Conservation (phyloP, 176 grass and related monocot genomes). For the Bothriochloa decipiens region DNA sequence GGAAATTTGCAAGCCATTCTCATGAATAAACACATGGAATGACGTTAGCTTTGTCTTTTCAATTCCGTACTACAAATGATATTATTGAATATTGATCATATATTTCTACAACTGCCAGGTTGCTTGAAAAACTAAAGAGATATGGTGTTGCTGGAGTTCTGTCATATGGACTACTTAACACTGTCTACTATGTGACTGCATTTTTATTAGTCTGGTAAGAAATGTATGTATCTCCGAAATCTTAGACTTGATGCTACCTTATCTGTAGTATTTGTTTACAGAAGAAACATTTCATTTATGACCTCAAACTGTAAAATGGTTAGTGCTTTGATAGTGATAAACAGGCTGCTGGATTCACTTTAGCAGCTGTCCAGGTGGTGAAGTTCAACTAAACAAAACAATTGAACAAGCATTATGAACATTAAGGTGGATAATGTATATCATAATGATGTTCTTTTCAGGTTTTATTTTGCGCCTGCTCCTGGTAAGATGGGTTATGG, state of each 20-base stretch:
- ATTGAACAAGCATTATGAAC: neutral
- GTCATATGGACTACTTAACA: constrained; percentile 96
- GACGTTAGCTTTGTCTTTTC: neutral
- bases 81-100: constrained; percentile 8
- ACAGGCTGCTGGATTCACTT: neutral
- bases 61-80: neutral
- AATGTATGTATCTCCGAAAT: neutral
- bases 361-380: neutral
- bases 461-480: constrained; percentile 91
- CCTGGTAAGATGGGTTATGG: constrained; percentile 88
- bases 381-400: constrained; percentile 5
- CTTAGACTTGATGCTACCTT: neutral
- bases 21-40: constrained; percentile 1
- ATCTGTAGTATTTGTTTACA: constrained; percentile 5
- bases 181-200: constrained; percentile 78
- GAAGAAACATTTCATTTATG: constrained; percentile 14
- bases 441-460: constrained; percentile 44
- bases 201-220: constrained; percentile 95
- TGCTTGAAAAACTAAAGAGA: constrained; percentile 79
- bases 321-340: constrained; percentile 2
- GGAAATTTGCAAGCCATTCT: constrained; percentile 4
- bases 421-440: constrained; percentile 12
- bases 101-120: constrained; percentile 41
- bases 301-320: neutral
- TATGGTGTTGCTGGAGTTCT: constrained; percentile 91